These are phyloP conservation scores for Mrakia gelida DNA, from an alignment of 768 basidiomycete genomes.

Conservation along the genomic window DNA sequence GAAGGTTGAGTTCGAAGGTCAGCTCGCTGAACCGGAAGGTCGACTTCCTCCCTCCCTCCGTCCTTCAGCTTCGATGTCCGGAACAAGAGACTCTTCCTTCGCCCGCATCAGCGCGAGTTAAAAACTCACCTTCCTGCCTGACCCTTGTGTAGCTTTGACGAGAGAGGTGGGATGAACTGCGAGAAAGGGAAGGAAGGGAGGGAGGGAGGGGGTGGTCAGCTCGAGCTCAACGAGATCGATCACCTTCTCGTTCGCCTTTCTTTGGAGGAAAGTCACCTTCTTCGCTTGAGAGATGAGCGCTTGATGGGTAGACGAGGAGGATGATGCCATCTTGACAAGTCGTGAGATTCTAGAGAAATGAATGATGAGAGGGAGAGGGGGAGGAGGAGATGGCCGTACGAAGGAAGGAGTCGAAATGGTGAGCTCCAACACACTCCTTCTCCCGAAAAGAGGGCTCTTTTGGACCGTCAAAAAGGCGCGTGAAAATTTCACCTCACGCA, in stretches of 20 bases:
- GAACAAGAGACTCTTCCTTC: too few relatives aligned
- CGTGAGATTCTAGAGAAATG: not conserved
- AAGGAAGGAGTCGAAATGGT: not conserved
- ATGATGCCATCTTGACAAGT: not conserved
- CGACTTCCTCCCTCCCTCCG: too few relatives aligned
- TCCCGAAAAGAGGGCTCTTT: too few relatives aligned
- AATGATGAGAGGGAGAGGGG: not conserved
- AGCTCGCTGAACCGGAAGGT: too few relatives aligned
- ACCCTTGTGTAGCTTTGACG: conserved; percentile 29
- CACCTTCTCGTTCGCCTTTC: not conserved
- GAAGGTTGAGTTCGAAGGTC: too few relatives aligned
- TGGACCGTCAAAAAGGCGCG: too few relatives aligned
- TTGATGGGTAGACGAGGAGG: not conserved
- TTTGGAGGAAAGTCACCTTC: not conserved
- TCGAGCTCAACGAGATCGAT: not conserved
- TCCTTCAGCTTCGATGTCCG: too few relatives aligned
- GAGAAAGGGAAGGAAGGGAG: not conserved
- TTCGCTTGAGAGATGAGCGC: conserved; percentile 16
- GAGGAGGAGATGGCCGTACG: not conserved
- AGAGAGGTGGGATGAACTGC: conserved; percentile 13
- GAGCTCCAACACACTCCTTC: not conserved
- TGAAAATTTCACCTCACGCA: too few relatives aligned
- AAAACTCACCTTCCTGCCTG: conserved; percentile 19
- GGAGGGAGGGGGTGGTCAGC: not conserved
- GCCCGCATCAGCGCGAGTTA: too few relatives aligned